Evolutionary conservation across 1,139 yeast species (phyloP), one percentile per base, ranked within the genome.

Genomic region (Geotrichum cucujoidarum): DNA sequence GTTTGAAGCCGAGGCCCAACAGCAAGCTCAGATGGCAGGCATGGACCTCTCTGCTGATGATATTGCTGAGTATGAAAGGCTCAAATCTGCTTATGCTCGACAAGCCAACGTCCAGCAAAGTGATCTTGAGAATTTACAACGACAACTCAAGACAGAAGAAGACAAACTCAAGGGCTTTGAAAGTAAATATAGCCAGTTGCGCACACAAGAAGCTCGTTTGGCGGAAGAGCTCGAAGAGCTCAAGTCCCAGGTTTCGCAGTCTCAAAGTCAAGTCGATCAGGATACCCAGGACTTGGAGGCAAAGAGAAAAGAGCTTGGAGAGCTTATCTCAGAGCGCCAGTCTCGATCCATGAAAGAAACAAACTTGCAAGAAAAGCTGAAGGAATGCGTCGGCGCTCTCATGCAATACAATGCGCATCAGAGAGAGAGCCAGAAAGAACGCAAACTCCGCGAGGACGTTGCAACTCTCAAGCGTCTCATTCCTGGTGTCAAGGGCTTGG

Each of bases 401-500:
- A 85, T 85, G 53, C 95, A 86, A 52, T 67, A 85, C 35, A 80
- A 80, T 43, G 87, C 95, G 0, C 80, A 76, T 47, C 84, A 81
- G 64, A 76, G 92, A 57, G 97, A 88, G 60, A 75, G 88, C 0
- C 77, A 77, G 48, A 78, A 78, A 52, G 95, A 86, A 56, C 73
- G 76, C 51, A 77, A 74, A 55, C 67, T 84, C 45, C 73, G 90
- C 51, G 95, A 88, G 57, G 87, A 83, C 57, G 81, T 86, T 2
- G 67, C 80, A 0, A 75, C 79, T 53, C 67, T 90, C 49, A 83
- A 80, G 58, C 77, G 86, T 59, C 67, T 83, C 22, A 78, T 86
- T 54, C 95, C 96, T 0, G 85, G 95, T 2, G 92, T 90, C 7
- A 78, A 76, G 56, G 97, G 97, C 1, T 66, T 87, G 22, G 80